phyloP scores from a whole-genome alignment of 208 protist species.

The Leishmania lainsoni region DNA sequence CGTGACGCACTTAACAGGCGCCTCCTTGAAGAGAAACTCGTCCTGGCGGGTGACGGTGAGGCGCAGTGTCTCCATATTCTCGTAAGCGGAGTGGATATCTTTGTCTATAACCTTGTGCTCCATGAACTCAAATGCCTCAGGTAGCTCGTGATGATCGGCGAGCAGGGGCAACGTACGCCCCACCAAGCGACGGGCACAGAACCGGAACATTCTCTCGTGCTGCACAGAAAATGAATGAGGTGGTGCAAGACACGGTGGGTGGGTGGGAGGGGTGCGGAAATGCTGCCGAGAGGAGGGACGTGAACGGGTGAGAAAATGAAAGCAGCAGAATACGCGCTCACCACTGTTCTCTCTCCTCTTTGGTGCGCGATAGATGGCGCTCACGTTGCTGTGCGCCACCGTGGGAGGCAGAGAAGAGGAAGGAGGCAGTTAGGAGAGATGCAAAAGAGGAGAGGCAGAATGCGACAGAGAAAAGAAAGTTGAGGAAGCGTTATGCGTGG shows the following conservation, averaged over 20 bases:
- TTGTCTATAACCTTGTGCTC: constrained; percentile 88
- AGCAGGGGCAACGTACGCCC: constrained; percentile 65
- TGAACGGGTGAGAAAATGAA: not conserved
- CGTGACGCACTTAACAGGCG: constrained; percentile 84
- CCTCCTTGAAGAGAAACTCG: constrained; percentile 85
- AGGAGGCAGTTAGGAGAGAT: not conserved
- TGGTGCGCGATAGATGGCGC: not conserved
- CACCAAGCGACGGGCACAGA: constrained; percentile 61
- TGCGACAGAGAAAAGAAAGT: not conserved
- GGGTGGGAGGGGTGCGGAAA: constrained; percentile 2
- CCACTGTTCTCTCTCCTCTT: not conserved
- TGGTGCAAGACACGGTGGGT: not conserved
- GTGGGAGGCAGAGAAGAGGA: not conserved
- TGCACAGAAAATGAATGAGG: not conserved
- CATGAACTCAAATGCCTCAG: constrained; percentile 88
- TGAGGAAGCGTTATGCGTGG: not conserved
- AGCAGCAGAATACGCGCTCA: constrained; percentile 1
- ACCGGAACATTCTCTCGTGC: constrained; percentile 71
- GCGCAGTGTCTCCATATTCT: constrained; percentile 80
- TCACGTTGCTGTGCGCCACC: not conserved
- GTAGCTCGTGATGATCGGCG: constrained; percentile 44
- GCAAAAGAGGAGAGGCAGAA: not conserved
- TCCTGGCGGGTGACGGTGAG: constrained; percentile 92
- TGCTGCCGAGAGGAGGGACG: not conserved
- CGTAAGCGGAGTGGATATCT: constrained; percentile 79